These are phyloP conservation scores for Amaranthus hypochondriacus DNA, from an alignment of 148 eudicot genomes.

Conservation along the genomic window DNA sequence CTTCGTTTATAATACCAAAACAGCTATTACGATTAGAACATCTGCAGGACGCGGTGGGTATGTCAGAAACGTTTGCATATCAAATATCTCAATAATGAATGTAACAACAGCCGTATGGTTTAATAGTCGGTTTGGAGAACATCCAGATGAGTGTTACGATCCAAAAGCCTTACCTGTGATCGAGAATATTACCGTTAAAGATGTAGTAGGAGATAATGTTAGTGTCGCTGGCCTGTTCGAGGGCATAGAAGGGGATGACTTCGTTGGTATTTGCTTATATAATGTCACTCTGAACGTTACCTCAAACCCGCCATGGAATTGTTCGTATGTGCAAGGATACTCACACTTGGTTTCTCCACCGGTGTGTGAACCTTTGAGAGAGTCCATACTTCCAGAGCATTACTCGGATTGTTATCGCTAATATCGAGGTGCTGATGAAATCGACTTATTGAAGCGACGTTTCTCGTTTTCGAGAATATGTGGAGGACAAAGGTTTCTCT, in stretches of 20 bases:
- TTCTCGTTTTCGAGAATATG: not conserved
- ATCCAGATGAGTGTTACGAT: constrained; percentile 37
- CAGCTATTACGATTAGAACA: constrained; percentile 37
- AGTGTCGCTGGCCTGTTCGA: constrained; percentile 22
- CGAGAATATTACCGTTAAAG: constrained; percentile 21
- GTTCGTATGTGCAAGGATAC: constrained; percentile 25
- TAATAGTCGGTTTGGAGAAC: constrained; percentile 34
- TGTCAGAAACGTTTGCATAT: constrained; percentile 27
- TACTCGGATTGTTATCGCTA: constrained; percentile 17
- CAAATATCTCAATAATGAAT: constrained; percentile 20
- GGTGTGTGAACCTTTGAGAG: constrained; percentile 7
- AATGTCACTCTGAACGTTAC: constrained; percentile 17
- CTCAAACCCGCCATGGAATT: constrained; percentile 21
- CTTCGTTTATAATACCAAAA: constrained; percentile 29
- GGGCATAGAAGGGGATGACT: constrained; percentile 22
- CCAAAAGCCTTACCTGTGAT: constrained; percentile 37
- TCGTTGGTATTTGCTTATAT: constrained; percentile 18
- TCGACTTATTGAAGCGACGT: not conserved
- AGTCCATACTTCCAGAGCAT: constrained; percentile 15
- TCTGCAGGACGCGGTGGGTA: constrained; percentile 41
- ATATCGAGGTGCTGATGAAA: not conserved
- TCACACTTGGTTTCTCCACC: constrained; percentile 18
- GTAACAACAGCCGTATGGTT: constrained; percentile 33
- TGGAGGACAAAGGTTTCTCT: not conserved
- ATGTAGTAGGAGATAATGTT: constrained; percentile 16